These are phyloP conservation scores for Tolypocladium sp. DNA, from an alignment of 2,329 filamentous ascomycete species.

Conservation along the genomic window DNA sequence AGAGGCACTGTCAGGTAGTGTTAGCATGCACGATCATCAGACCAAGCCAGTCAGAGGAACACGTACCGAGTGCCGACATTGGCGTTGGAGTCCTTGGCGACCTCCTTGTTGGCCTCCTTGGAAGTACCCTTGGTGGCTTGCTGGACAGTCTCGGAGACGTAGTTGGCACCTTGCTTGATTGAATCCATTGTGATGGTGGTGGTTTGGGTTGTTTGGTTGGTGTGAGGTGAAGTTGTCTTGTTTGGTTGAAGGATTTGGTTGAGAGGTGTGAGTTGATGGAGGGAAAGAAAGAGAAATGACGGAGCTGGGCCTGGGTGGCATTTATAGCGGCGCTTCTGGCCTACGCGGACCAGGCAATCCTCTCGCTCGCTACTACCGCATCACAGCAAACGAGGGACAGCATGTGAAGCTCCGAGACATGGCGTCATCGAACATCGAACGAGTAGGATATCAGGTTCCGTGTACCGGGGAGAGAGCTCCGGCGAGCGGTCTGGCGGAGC, in stretches of 20 bases:
- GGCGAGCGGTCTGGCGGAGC: neutral
- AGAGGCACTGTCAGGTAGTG: conserved; percentile 23
- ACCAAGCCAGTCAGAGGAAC: neutral
- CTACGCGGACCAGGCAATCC: neutral
- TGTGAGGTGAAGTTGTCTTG: conserved; percentile 3
- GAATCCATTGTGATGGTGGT: conserved; percentile 35
- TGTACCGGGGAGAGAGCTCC: neutral
- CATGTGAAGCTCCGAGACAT: neutral
- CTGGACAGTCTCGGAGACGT: conserved; percentile 54
- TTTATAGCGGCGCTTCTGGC: neutral
- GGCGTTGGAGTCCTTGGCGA: conserved; percentile 53
- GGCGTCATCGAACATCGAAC: neutral
- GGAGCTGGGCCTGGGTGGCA: neutral
- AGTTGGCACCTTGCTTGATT: conserved; percentile 55
- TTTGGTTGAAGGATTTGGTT: neutral
- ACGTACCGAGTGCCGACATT: conserved; percentile 42
- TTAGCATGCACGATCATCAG: neutral
- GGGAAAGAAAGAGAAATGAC: neutral
- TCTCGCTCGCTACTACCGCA: neutral
- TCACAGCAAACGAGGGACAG: neutral
- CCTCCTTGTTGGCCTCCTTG: conserved; percentile 63
- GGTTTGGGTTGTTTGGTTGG: conserved; percentile 3
- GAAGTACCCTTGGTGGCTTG: conserved; percentile 43
- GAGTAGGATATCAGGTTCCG: neutral
- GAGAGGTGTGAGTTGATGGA: neutral